Base-by-base conservation (phyloP, 495 filamentous ascomycete species). In the Aspergillus cristatus region DNA sequence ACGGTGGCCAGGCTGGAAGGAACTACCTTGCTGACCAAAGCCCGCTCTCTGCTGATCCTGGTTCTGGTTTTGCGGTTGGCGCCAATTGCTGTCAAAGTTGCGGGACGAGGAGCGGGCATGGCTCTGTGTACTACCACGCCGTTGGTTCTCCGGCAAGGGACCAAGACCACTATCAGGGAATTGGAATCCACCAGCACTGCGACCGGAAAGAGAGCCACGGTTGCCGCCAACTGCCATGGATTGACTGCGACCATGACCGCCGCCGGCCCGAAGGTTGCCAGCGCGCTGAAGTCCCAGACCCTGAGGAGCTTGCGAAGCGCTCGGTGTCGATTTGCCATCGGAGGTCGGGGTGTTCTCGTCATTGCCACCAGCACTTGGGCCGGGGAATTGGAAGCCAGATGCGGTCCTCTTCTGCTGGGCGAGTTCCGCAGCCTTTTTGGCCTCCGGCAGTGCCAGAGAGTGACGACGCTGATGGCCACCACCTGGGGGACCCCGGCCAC, bases 61-160 rank as follows among this genome's bases (percentile, higher is more conserved):
- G 32, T 51, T 51, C 45, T 77, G 74, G 50, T 82, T 82, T 54
- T 77, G 79, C 43, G 84, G 91, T 56, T 91, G 90, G 48, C 91
- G 81, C 91, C 91, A 98, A 61, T 98, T 97, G 45, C 87, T 78
- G 44, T 98, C 93, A 60, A 97, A 98, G 55, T 97, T 98, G 20
- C 91, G 74, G 12, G 91, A 98, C 6, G 68, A 72, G 7, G 79
- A 81, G 35, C 93, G 76, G 48, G 74, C 79, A 57, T 98, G 91
- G 25, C 73, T 67, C 20, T 65, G 61, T 42, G 76, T 72, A 44
- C 81, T 80, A 38, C 75, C 74, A 39, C 86, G 81, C 40, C 86
- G 81, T 42, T 72, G 66, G 51, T 84, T 81, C 42, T 94, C 86
- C 10, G 67, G 55, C 37, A 70, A 70, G 14, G 62, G 53, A 32